These are phyloP conservation scores for Globisporangium cystogenes DNA, from an alignment of 352 stramenopile species.

Conservation along the genomic window DNA sequence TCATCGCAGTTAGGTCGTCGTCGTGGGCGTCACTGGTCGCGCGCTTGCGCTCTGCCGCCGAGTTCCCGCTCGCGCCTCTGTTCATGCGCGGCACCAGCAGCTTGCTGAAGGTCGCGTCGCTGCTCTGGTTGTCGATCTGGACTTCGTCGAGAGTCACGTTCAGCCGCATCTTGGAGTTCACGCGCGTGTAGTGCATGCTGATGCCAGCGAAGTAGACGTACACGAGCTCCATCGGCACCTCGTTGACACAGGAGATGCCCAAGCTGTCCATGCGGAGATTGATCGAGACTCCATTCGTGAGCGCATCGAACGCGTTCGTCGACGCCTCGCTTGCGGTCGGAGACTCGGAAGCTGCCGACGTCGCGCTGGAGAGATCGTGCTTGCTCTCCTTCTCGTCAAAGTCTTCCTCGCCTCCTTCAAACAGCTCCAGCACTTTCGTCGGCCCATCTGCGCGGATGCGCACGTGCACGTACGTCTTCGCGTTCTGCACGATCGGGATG, in stretches of 20 bases:
- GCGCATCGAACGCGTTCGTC: conserved; percentile 58
- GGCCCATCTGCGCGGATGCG: conserved; percentile 82
- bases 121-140: conserved; percentile 85
- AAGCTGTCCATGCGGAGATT: conserved; percentile 73
- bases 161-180: conserved; percentile 82
- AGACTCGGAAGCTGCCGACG: conserved; percentile 58
- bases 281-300: conserved; percentile 61
- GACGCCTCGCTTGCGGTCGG: conserved; percentile 72
- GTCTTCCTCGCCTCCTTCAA: conserved; percentile 85
- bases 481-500: conserved; percentile 51
- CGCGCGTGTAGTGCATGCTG: conserved; percentile 63
- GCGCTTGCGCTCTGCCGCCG: conserved; percentile 26
- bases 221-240: conserved; percentile 80
- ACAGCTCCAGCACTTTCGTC: conserved; percentile 89
- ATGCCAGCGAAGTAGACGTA: conserved; percentile 85
- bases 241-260: conserved; percentile 84
- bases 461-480: conserved; percentile 85
- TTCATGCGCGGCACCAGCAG: conserved; percentile 70
- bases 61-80: conserved; percentile 8
- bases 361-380: conserved; percentile 60
- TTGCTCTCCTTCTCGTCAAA: conserved; percentile 80
- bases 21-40: conserved; percentile 34
- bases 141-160: conserved; percentile 83
- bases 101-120: conserved; percentile 82
- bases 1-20: conserved; percentile 47